Conservation (phyloP, 371 early-diverging fungal species). For the Parasitella parasitica region DNA sequence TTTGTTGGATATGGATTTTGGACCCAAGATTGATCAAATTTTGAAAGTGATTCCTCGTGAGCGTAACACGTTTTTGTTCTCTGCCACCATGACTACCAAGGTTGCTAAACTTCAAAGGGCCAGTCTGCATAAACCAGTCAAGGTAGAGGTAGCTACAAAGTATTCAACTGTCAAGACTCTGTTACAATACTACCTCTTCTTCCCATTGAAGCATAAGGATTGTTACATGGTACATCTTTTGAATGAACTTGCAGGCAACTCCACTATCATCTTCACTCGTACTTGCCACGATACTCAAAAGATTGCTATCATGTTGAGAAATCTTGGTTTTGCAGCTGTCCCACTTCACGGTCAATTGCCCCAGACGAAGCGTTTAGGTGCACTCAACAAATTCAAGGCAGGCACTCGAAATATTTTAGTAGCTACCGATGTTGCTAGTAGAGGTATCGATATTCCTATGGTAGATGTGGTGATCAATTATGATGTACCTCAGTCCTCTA, state of each 20-base stretch:
- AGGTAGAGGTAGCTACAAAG: slow-evolving; percentile 89
- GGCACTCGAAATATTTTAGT: slow-evolving; percentile 86
- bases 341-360: slow-evolving; percentile 93
- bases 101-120: slow-evolving; percentile 94
- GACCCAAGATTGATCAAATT: slow-evolving; percentile 94
- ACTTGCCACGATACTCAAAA: slow-evolving; percentile 87
- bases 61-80: slow-evolving; percentile 93
- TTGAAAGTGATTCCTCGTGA: slow-evolving; percentile 91
- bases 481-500: slow-evolving; percentile 91
- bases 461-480: slow-evolving; percentile 97
- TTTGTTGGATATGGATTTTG: slow-evolving; percentile 96
- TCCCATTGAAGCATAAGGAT: slow-evolving; percentile 96
- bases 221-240: slow-evolving; percentile 88
- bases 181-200: slow-evolving; percentile 93
- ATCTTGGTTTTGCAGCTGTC: slow-evolving; percentile 90
- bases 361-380: slow-evolving; percentile 90
- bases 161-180: slow-evolving; percentile 92
- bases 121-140: slow-evolving; percentile 90
- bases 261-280: slow-evolving; percentile 88
- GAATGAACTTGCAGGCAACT: slow-evolving; percentile 91
- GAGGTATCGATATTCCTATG: slow-evolving; percentile 97
- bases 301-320: slow-evolving; percentile 82
- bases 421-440: slow-evolving; percentile 98
- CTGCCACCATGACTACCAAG: slow-evolving; percentile 96
- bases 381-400: slow-evolving; percentile 89